Base-by-base conservation (phyloP, 176 grass and related monocot species). In the Hordeum marinum region DNA sequence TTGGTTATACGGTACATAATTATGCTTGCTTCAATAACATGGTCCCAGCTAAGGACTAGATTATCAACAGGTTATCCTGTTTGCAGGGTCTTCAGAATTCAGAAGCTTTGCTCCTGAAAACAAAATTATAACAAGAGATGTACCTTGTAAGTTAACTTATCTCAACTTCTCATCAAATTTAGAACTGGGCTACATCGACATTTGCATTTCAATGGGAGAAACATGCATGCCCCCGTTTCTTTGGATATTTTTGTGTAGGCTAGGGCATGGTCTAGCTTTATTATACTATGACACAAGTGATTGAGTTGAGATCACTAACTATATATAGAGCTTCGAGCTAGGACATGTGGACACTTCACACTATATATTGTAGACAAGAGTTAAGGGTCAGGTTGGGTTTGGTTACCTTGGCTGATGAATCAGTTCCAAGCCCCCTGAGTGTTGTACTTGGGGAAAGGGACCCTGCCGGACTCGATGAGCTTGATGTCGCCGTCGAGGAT, bases 381-480 rank as follows among this genome's bases (percentile, higher is more conserved):
- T 34, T 11, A 20, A 21, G 17, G 34, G 26, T 41, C 36, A 63
- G 45, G 27, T 40, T 40, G 62, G 48, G 9, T 23, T 62, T 66
- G 27, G 27, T 17, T 67, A 58, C 71, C 42, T 26, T 42, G 42
- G 92, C 39, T 83, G 63, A 17, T 76, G 68, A 65, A 54, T 89
- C 50, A 86, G 62, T 84, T 89, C 55, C 80, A 86, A 77, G 71
- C 80, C 57, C 76, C 80, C 70, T 89, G 88, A 18, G 81, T 54
- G 11, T 86, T 94, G 75, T 96, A 99, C 23, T 89, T 92, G 37
- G 91, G 93, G 80, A 92, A 91, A 3, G 91, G 88, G 54, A 94
- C 25, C 12, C 80, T 72, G 29, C 96, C 94, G 0, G 84, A 83
- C 39, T 86, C 52, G 40, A 99, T 99, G 29, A 87, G 84, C 4